Conservation (phyloP, 495 filamentous ascomycete genomes). For the Daldinia caldariorum region DNA sequence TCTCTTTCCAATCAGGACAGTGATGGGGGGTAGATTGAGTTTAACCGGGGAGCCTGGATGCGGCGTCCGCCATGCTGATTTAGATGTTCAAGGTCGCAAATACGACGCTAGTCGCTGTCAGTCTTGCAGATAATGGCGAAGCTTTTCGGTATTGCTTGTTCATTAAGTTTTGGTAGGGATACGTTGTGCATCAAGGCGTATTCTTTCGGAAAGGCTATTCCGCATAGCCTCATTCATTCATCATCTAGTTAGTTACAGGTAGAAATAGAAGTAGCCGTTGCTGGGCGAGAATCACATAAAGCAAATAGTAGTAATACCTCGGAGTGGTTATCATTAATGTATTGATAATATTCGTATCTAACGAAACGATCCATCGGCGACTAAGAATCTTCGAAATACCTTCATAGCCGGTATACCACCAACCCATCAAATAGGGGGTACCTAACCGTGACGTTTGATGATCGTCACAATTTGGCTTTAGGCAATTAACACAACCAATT, state of each 20-base stretch:
- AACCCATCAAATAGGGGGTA: constrained; percentile 1
- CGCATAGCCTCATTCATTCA: too few relatives aligned
- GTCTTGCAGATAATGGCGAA: neutral
- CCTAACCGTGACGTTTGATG: constrained; percentile 23
- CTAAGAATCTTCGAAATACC: too few relatives aligned
- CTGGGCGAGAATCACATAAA: neutral
- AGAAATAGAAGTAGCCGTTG: too few relatives aligned
- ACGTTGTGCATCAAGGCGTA: neutral
- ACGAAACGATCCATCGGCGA: too few relatives aligned
- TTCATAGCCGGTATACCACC: neutral
- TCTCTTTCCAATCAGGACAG: neutral
- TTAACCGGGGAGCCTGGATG: constrained; percentile 36
- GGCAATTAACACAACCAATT: constrained; percentile 27
- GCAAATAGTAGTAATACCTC: neutral
- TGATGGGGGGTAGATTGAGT: constrained; percentile 13
- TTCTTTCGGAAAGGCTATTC: neutral
- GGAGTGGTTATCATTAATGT: too few relatives aligned
- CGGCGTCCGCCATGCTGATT: constrained; percentile 6
- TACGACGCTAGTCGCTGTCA: constrained; percentile 15
- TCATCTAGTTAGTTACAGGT: too few relatives aligned
- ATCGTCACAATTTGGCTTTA: constrained; percentile 23
- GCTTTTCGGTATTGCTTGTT: neutral
- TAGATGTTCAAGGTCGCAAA: constrained; percentile 4
- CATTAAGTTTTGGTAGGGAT: neutral
- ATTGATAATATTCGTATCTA: too few relatives aligned